Evolutionary conservation across 257 asterid species (phyloP).

Genomic region (Nicotiana sylvestris): DNA sequence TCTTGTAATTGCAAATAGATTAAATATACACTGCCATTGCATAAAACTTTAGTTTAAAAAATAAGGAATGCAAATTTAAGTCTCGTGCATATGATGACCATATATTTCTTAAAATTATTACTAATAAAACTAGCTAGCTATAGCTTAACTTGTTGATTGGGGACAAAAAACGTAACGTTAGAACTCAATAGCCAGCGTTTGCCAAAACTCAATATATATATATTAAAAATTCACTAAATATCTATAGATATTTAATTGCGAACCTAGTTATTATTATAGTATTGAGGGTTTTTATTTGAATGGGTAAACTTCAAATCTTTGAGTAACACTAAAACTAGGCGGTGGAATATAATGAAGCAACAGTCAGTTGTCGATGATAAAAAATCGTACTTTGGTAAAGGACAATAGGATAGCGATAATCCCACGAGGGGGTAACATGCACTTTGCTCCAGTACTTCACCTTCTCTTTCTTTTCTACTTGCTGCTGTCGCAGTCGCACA

Average conservation of each 20-base stretch:
- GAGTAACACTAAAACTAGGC: not conserved
- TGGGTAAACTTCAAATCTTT: too few species aligned
- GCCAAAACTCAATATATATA: too few species aligned
- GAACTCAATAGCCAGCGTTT: too few species aligned
- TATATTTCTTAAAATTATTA: too few species aligned
- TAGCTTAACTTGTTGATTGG: not conserved
- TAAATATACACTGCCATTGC: not conserved
- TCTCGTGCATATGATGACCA: too few species aligned
- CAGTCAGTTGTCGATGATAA: constrained; percentile 21
- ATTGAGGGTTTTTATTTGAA: too few species aligned
- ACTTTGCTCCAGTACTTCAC: constrained; percentile 8
- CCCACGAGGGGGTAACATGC: constrained; percentile 83
- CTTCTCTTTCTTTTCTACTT: constrained; percentile 15
- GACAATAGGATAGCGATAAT: constrained; percentile 25
- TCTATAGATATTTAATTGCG: too few species aligned
- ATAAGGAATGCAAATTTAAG: too few species aligned
- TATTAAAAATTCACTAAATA: too few species aligned
- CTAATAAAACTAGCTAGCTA: too few species aligned
- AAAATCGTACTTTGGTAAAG: constrained; percentile 25
- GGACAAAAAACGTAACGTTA: constrained; percentile 8
- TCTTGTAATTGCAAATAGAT: not conserved
- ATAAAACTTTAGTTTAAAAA: not conserved
- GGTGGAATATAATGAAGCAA: too few species aligned
- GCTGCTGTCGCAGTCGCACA: constrained; percentile 18
- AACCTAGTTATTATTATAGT: too few species aligned